These are phyloP conservation scores for Epichloe aotearoae DNA, from an alignment of 2,329 filamentous ascomycete genomes.

Conservation along the genomic window DNA sequence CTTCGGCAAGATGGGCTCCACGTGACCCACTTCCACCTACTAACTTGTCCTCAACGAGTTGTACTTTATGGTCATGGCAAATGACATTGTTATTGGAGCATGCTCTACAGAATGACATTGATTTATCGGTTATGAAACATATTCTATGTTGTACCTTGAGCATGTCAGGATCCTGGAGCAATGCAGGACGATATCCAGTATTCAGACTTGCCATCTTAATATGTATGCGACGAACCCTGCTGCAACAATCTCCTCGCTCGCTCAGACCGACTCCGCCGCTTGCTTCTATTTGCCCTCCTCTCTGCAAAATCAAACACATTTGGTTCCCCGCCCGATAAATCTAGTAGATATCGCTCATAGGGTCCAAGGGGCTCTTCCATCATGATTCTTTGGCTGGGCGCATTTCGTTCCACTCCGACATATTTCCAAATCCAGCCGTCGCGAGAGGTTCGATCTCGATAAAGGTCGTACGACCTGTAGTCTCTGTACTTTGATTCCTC, in stretches of 20 bases:
- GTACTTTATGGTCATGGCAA: too few species aligned
- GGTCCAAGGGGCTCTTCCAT: slow-evolving; percentile 40
- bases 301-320: slow-evolving; percentile 31
- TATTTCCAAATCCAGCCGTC: slow-evolving; percentile 43
- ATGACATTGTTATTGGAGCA: too few species aligned
- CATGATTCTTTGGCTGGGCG: slow-evolving; percentile 28
- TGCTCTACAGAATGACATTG: too few species aligned
- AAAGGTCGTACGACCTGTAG: slow-evolving; percentile 13
- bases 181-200: background rate
- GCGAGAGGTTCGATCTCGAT: slow-evolving; percentile 4
- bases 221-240: background rate
- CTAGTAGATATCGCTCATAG: slow-evolving; percentile 36
- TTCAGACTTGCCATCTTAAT: background rate
- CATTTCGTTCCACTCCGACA: slow-evolving; percentile 27
- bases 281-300: slow-evolving; percentile 8
- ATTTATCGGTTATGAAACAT: too few species aligned
- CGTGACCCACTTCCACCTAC: slow-evolving; percentile 1
- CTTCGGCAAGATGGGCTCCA: background rate
- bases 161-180: too few species aligned
- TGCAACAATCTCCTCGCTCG: background rate
- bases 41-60: background rate
- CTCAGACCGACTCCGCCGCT: slow-evolving; percentile 4
- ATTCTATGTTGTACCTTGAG: too few species aligned
- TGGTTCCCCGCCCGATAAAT: slow-evolving; percentile 28
- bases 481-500: slow-evolving; percentile 6